These are phyloP conservation scores for Fusarium sp. DNA, from an alignment of 2,329 filamentous ascomycete species.

Conservation along the genomic window DNA sequence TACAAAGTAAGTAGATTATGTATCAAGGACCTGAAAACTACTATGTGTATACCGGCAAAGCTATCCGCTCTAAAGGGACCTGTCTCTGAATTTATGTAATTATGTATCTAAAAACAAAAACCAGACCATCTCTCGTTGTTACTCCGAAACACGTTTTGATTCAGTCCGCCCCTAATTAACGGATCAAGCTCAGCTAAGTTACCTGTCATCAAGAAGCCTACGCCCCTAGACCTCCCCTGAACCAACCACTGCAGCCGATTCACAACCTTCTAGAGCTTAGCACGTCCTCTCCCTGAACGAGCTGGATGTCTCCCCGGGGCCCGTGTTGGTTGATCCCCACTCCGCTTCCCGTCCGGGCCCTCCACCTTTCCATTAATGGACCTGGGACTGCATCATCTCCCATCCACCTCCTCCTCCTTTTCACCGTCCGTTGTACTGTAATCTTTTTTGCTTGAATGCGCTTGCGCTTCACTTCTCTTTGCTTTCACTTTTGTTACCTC, in stretches of 20 bases:
- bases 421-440: slow-evolving; percentile 28
- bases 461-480: slow-evolving; percentile 39
- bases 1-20: background rate
- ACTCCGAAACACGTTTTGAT: slow-evolving; percentile 35
- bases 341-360: slow-evolving; percentile 32
- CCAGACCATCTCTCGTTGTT: slow-evolving; percentile 2
- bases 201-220: slow-evolving; percentile 10
- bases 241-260: slow-evolving; percentile 29
- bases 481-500: slow-evolving; percentile 36
- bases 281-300: slow-evolving; percentile 14
- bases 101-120: slow-evolving; percentile 12
- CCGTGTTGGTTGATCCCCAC: slow-evolving; percentile 25
- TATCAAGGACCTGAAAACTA: background rate
- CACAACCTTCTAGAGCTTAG: slow-evolving; percentile 33
- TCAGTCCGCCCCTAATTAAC: slow-evolving; percentile 21
- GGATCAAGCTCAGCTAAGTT: slow-evolving; percentile 5
- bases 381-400: slow-evolving; percentile 37
- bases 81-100: background rate
- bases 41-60: background rate
- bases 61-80: background rate
- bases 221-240: background rate
- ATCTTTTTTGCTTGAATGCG: slow-evolving; percentile 39
- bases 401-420: slow-evolving; percentile 36
- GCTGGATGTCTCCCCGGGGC: slow-evolving; percentile 20
- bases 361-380: slow-evolving; percentile 20